A percentile compares a stretch with the other conserved stretches of the same genome.
Evolutionary conservation across 2,329 filamentous ascomycete genomes (phyloP).

Genomic region (Talaromyces sp.): DNA sequence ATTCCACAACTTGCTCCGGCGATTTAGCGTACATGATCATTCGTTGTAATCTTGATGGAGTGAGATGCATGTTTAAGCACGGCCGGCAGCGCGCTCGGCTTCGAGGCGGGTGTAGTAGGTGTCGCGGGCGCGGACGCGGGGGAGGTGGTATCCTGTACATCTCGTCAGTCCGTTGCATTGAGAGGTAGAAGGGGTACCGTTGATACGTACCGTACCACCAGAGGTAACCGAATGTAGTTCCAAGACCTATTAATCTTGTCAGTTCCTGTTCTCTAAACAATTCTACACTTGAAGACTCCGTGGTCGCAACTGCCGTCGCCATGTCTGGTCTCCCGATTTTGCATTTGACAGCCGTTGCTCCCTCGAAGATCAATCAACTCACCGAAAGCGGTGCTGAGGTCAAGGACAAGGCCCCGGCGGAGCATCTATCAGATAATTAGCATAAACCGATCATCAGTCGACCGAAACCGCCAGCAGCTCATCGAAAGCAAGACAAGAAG

Average conservation of each 20-base stretch:
- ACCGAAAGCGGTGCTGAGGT: conserved; percentile 65
- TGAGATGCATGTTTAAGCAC: conserved; percentile 26
- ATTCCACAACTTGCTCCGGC: neutral
- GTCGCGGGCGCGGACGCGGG: conserved; percentile 61
- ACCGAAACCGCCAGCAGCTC: neutral
- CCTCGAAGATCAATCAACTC: conserved; percentile 34
- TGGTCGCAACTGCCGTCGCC: neutral
- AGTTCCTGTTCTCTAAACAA: neutral
- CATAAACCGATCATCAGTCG: neutral
- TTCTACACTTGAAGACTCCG: neutral
- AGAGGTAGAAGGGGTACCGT: conserved; percentile 54
- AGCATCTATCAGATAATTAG: conserved; percentile 52
- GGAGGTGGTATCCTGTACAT: conserved; percentile 59
- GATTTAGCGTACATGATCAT: conserved; percentile 12
- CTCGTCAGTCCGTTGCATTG: neutral
- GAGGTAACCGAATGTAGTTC: conserved; percentile 60
- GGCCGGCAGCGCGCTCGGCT: conserved; percentile 53
- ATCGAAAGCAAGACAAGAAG: neutral
- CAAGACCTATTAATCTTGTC: conserved; percentile 51
- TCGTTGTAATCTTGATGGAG: neutral
- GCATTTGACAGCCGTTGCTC: neutral
- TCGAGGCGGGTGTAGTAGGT: conserved; percentile 62
- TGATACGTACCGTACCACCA: conserved; percentile 63
- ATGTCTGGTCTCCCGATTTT: too few relatives aligned
- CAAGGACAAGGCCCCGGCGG: conserved; percentile 62